Conservation (phyloP, 192 early-diverging fungal species). For the Coemansia biformis region DNA sequence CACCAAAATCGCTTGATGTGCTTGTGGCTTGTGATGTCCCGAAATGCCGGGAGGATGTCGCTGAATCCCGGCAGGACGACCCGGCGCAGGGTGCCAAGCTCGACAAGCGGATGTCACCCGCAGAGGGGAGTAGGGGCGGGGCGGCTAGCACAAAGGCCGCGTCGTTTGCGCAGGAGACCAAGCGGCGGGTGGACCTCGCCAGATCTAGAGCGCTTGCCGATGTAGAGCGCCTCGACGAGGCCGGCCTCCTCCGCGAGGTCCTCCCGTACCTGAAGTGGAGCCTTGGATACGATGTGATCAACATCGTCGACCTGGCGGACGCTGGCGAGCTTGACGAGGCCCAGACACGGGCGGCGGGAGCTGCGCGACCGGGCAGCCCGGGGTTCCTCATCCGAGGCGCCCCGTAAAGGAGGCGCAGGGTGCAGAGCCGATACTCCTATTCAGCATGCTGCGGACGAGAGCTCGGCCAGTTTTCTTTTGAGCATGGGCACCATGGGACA, state of each 20-base stretch:
- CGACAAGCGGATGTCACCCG: conserved; percentile 65
- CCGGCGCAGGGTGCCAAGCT: conserved; percentile 55
- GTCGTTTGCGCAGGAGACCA: conserved; percentile 89
- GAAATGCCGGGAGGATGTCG: conserved; percentile 81
- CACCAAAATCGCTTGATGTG: conserved; percentile 69
- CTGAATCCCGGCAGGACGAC: conserved; percentile 53
- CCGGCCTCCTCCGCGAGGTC: conserved; percentile 54
- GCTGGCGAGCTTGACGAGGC: conserved; percentile 30
- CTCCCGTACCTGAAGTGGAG: conserved; percentile 55
- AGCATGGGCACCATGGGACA: no score
- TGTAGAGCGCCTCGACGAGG: conserved; percentile 75
- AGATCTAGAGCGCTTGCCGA: conserved; percentile 75
- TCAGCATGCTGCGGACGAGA: no score
- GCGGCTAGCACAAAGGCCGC: conserved; percentile 94
- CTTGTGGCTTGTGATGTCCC: conserved; percentile 81
- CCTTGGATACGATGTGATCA: conserved; percentile 56
- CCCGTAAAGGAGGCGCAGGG: no score
- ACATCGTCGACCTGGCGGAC: conserved; percentile 42
- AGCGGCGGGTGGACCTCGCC: conserved; percentile 66
- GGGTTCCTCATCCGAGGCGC: conserved; percentile 31
- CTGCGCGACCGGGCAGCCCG: conserved; percentile 44
- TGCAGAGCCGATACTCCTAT: no score
- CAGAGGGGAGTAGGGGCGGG: conserved; percentile 63
- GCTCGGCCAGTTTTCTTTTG: no score
- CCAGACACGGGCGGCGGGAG: conserved; percentile 25